Evolutionary conservation across 2,329 filamentous ascomycete genomes (phyloP).

Genomic region (Mycosphaerella sp.): DNA sequence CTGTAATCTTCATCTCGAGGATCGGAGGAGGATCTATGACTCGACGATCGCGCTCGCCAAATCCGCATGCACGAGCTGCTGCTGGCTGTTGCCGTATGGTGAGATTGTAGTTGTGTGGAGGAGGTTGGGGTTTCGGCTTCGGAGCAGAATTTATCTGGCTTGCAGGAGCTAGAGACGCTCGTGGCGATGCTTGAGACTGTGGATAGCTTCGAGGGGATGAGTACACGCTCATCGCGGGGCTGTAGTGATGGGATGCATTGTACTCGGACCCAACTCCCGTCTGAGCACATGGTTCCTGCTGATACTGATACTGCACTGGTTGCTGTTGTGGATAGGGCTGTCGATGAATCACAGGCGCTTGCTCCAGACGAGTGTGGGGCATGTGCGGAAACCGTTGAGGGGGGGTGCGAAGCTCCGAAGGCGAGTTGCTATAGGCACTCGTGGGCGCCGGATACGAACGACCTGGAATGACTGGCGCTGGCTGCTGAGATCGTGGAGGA

Average conservation of each 20-base stretch:
- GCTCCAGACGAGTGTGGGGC: constrained; percentile 19
- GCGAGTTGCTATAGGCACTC: constrained; percentile 8
- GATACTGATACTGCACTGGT: constrained; percentile 6
- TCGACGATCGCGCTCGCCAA: constrained; percentile 72
- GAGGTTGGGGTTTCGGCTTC: constrained; percentile 17
- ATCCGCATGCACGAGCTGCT: constrained; percentile 73
- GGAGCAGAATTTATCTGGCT: constrained; percentile 1
- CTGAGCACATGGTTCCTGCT: constrained; percentile 12
- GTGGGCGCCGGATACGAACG: constrained; percentile 25
- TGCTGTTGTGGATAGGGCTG: constrained; percentile 5
- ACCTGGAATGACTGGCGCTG: constrained; percentile 11
- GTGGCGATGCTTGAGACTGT: constrained; percentile 26
- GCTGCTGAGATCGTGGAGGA: constrained; percentile 23
- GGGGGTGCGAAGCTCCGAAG: constrained; percentile 19
- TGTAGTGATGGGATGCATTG: constrained; percentile 12
- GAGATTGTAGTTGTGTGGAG: constrained; percentile 43
- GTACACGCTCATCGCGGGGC: constrained; percentile 19
- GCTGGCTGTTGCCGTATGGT: constrained; percentile 69
- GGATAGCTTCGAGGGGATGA: constrained; percentile 24
- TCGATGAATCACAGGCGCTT: constrained; percentile 13
- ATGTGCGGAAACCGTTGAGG: constrained; percentile 25
- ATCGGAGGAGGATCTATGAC: constrained; percentile 82
- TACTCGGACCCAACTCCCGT: constrained; percentile 9
- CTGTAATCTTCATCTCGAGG: constrained; percentile 63
- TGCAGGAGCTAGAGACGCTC: constrained; percentile 17